A percentile compares a stretch with the other conserved stretches of the same genome.
Evolutionary conservation across 257 asterid species (phyloP).

Genomic region (Ballota nigra): DNA sequence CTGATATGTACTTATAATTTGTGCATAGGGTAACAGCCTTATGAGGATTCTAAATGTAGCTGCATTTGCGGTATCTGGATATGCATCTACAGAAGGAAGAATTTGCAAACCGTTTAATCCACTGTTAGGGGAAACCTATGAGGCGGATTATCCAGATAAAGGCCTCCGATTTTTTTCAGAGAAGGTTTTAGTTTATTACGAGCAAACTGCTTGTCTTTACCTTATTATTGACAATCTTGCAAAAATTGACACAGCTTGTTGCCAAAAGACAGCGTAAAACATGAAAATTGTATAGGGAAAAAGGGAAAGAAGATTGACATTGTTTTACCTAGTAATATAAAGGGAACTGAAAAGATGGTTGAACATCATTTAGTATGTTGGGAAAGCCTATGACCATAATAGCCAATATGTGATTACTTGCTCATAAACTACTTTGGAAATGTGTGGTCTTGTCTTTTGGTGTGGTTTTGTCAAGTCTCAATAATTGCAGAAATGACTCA

Average conservation of each 20-base stretch:
- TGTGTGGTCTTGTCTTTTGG: neutral
- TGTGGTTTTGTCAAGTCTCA: neutral
- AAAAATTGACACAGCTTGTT: neutral
- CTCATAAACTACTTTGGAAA: neutral
- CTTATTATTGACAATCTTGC: slow-evolving; percentile 1
- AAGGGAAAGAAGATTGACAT: neutral
- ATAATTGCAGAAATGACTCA: neutral
- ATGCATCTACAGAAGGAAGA: slow-evolving; percentile 95
- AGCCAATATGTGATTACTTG: neutral
- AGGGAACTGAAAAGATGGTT: neutral
- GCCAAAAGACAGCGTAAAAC: neutral
- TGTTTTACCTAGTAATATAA: neutral
- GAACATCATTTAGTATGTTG: no score
- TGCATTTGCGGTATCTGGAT: slow-evolving; percentile 97
- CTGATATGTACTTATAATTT: slow-evolving; percentile 24
- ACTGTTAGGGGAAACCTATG: slow-evolving; percentile 90
- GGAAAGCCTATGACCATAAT: neutral
- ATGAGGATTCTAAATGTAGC: slow-evolving; percentile 95
- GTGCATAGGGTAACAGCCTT: slow-evolving; percentile 78
- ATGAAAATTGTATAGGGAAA: neutral
- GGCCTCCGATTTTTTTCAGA: slow-evolving; percentile 90
- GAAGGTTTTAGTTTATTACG: slow-evolving; percentile 51
- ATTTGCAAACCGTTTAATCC: slow-evolving; percentile 98
- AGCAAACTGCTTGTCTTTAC: slow-evolving; percentile 6
- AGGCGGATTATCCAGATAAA: slow-evolving; percentile 92